Percentiles rank a stretch among this genome's conserved stretches.
Conservation (phyloP, 2,329 filamentous ascomycete species). For the Fusarium foetens region DNA sequence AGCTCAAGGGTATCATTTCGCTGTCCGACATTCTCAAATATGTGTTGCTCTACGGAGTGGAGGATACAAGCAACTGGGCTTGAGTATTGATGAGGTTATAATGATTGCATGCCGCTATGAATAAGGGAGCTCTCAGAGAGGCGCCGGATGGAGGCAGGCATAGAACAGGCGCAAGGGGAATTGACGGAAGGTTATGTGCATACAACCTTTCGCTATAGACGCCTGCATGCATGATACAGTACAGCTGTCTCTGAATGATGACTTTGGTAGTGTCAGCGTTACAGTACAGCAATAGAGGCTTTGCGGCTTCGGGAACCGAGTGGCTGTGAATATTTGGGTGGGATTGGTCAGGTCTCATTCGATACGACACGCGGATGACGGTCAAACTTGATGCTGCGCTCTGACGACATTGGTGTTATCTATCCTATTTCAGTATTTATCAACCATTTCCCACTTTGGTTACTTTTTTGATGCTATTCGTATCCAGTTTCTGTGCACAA, state of each 20-base stretch:
- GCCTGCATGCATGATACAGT: slow-evolving; percentile 11
- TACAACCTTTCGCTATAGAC: slow-evolving; percentile 40
- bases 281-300: slow-evolving; percentile 16
- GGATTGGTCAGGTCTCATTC: slow-evolving; percentile 35
- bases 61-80: slow-evolving; percentile 53
- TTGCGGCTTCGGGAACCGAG: slow-evolving; percentile 31
- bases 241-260: slow-evolving; percentile 23
- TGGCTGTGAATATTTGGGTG: slow-evolving; percentile 8
- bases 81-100: slow-evolving; percentile 34
- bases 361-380: slow-evolving; percentile 17
- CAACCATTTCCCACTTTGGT: slow-evolving; percentile 1
- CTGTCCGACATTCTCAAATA: slow-evolving; percentile 97
- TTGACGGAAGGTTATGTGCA: slow-evolving; percentile 40
- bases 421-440: slow-evolving; percentile 15
- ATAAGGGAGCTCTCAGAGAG: slow-evolving; percentile 17
- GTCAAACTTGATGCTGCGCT: slow-evolving; percentile 31
- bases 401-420: slow-evolving; percentile 28
- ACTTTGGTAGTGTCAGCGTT: slow-evolving; percentile 22
- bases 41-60: slow-evolving; percentile 83
- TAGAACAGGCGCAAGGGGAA: slow-evolving; percentile 42
- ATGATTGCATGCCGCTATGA: slow-evolving; percentile 40
- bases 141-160: slow-evolving; percentile 32
- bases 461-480: slow-evolving; percentile 11
- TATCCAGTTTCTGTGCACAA: background rate
- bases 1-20: slow-evolving; percentile 88